Percentiles rank a stretch among this genome's conserved stretches.
Evolutionary conservation across 129 eudicot genomes (phyloP).

Genomic region (Lactuca saligna): DNA sequence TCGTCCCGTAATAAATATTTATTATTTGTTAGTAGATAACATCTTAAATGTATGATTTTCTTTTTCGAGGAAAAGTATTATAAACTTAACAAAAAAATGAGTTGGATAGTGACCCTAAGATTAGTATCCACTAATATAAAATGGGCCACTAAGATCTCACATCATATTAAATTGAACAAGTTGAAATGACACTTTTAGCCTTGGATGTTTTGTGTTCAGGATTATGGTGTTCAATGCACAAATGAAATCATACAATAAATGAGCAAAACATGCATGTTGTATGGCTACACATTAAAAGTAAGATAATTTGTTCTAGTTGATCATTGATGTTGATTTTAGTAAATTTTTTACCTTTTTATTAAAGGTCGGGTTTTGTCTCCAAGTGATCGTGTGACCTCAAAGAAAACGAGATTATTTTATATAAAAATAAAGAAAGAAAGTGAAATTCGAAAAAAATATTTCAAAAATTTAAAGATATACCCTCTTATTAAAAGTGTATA

Average conservation of each 20-base stretch:
- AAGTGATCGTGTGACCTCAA: background rate
- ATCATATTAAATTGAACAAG: background rate
- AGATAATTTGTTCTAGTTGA: too few relatives aligned
- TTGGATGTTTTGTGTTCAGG: background rate
- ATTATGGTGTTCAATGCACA: background rate
- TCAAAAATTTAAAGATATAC: too few relatives aligned
- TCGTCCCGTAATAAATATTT: too few relatives aligned
- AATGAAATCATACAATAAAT: too few relatives aligned
- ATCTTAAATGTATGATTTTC: too few relatives aligned
- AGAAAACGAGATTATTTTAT: too few relatives aligned
- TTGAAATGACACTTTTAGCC: background rate
- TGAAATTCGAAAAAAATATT: too few relatives aligned
- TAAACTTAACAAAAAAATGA: background rate
- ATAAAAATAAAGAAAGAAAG: too few relatives aligned
- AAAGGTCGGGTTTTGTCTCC: background rate
- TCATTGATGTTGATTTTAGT: background rate
- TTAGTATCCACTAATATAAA: background rate
- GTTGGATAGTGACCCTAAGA: background rate
- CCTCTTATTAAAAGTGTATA: too few relatives aligned
- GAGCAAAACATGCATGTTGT: too few relatives aligned
- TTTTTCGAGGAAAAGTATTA: background rate
- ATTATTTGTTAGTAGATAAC: too few relatives aligned
- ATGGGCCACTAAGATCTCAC: slow-evolving; percentile 1
- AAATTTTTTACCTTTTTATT: background rate
- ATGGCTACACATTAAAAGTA: too few relatives aligned